phyloP scores from a whole-genome alignment of 805 yeast species.

The Pichia occidentalis region DNA sequence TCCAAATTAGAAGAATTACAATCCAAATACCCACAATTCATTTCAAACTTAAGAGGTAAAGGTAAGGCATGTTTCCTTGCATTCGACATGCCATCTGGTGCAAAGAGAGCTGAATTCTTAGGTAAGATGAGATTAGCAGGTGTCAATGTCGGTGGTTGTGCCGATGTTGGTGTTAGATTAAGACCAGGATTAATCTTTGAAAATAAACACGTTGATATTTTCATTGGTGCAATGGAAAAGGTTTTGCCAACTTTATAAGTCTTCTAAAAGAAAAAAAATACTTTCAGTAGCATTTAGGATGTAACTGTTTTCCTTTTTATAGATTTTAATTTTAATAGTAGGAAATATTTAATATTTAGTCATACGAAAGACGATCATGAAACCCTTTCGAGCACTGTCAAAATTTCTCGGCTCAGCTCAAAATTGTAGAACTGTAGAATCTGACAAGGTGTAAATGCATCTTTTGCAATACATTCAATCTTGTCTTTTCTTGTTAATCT shows the following conservation, averaged over 20 bases:
- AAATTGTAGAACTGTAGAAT: too few relatives aligned
- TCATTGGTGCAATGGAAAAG: slow-evolving; percentile 41
- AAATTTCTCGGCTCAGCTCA: too few relatives aligned
- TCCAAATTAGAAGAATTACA: slow-evolving; percentile 47
- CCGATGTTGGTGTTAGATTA: slow-evolving; percentile 68
- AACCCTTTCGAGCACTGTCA: too few relatives aligned
- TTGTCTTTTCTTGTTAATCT: too few relatives aligned
- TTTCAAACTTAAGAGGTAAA: slow-evolving; percentile 64
- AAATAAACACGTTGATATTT: slow-evolving; percentile 70
- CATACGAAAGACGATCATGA: too few relatives aligned
- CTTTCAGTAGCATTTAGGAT: too few relatives aligned
- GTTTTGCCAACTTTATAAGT: slow-evolving; percentile 24
- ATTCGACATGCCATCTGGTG: slow-evolving; percentile 56
- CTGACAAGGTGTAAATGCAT: too few relatives aligned
- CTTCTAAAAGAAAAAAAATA: background rate
- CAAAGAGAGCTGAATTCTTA: slow-evolving; percentile 56
- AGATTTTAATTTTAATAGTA: too few relatives aligned
- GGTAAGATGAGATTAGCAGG: slow-evolving; percentile 55
- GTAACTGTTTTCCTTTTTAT: too few relatives aligned
- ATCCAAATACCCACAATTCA: slow-evolving; percentile 44
- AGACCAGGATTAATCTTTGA: slow-evolving; percentile 77
- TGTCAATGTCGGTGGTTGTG: slow-evolving; percentile 81
- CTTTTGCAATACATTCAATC: too few relatives aligned
- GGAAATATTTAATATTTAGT: too few relatives aligned
- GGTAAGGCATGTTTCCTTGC: slow-evolving; percentile 75